Evolutionary conservation across 73 alveolate species (phyloP).

Genomic region (Paraurostyla sp.): DNA sequence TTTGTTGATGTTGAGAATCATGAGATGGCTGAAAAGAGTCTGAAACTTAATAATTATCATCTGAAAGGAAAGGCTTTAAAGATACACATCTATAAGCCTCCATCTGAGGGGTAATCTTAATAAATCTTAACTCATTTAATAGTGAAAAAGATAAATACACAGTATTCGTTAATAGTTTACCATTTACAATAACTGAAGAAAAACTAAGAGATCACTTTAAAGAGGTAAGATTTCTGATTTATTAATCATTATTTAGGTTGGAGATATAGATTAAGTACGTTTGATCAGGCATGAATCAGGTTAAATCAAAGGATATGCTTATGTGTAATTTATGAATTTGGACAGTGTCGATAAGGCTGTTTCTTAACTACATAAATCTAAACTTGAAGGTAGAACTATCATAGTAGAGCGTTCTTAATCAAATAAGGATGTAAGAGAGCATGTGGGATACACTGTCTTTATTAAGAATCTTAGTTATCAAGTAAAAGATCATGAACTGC

Average conservation of each 20-base stretch:
- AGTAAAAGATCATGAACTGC: conserved; percentile 78
- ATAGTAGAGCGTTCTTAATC: neutral
- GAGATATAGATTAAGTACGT: conserved; percentile 46
- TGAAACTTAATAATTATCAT: neutral
- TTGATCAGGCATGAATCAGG: conserved; percentile 8
- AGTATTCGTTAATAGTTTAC: conserved; percentile 46
- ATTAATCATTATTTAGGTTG: conserved; percentile 11
- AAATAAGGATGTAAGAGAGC: conserved; percentile 26
- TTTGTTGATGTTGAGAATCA: conserved; percentile 39
- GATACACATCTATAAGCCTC: conserved; percentile 57
- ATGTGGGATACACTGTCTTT: conserved; percentile 36
- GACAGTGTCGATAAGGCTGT: neutral
- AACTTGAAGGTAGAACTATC: conserved; percentile 46
- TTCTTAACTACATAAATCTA: neutral
- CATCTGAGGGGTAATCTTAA: conserved; percentile 31
- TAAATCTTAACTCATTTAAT: neutral
- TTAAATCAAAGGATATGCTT: conserved; percentile 37
- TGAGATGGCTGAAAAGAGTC: conserved; percentile 39
- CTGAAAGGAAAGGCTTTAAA: conserved; percentile 1
- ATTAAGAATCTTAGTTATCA: conserved; percentile 60
- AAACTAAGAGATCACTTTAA: conserved; percentile 48
- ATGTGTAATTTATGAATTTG: neutral
- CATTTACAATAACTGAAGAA: conserved; percentile 47
- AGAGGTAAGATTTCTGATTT: neutral
- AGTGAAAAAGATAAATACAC: conserved; percentile 53